phyloP scores from a whole-genome alignment of 805 yeast species.

The Ogataea pini region DNA sequence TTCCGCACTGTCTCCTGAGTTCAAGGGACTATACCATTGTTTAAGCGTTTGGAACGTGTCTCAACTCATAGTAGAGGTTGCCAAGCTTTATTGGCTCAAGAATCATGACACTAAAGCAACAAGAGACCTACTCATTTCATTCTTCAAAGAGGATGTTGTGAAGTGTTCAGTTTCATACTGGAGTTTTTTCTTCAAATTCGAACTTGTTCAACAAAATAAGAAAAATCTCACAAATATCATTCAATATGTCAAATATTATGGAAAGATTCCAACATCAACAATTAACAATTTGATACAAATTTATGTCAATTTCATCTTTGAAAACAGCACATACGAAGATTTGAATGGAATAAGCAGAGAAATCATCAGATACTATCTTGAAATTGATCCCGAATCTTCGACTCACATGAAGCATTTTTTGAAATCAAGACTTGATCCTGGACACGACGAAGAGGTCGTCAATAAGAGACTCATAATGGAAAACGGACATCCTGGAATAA shows the following conservation, averaged over 20 bases:
- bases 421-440: constrained; percentile 33
- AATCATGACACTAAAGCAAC: constrained; percentile 23
- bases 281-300: constrained; percentile 45
- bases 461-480: constrained; percentile 32
- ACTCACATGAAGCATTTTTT: constrained; percentile 33
- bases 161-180: constrained; percentile 52
- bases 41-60: constrained; percentile 28
- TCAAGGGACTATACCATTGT: constrained; percentile 16
- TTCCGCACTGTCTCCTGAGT: constrained; percentile 12
- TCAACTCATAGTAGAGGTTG: constrained; percentile 32
- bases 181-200: constrained; percentile 57
- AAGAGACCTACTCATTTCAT: constrained; percentile 28
- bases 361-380: constrained; percentile 28
- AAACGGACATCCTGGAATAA: constrained; percentile 40
- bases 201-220: constrained; percentile 45
- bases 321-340: constrained; percentile 28
- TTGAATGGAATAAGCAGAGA: constrained; percentile 25
- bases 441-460: constrained; percentile 31
- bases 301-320: constrained; percentile 40
- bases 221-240: constrained; percentile 47
- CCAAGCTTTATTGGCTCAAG: constrained; percentile 29
- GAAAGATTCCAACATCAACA: constrained; percentile 48
- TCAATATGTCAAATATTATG: constrained; percentile 43
- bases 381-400: constrained; percentile 36
- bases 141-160: constrained; percentile 35